Evolutionary conservation across 2,329 filamentous ascomycete species (phyloP).

Genomic region (Monosporascus sp.): DNA sequence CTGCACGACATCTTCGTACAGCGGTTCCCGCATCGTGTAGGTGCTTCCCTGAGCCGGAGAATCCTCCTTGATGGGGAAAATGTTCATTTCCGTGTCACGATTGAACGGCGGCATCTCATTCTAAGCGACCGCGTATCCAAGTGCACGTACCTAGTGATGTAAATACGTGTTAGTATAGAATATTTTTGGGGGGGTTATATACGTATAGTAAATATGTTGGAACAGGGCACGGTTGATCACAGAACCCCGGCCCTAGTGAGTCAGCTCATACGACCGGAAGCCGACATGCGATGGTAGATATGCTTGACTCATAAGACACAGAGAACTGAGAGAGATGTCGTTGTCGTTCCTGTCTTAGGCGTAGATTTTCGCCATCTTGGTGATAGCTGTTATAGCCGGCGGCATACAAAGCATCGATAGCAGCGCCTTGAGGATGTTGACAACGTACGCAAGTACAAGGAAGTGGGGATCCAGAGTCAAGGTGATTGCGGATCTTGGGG

Average conservation of each 20-base stretch:
- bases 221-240: not conserved
- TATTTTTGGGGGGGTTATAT: not conserved
- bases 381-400: too few relatives aligned
- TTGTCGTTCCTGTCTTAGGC: not conserved
- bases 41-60: constrained; percentile 45
- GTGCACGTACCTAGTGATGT: too few relatives aligned
- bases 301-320: not conserved
- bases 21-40: constrained; percentile 47
- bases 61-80: constrained; percentile 56
- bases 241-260: not conserved
- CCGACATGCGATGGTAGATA: not conserved
- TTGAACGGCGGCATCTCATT: constrained; percentile 32
- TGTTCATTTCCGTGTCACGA: constrained; percentile 48
- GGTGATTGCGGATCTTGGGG: too few relatives aligned
- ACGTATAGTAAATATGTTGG: not conserved
- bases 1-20: constrained; percentile 35
- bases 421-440: too few relatives aligned
- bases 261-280: not conserved
- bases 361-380: too few relatives aligned
- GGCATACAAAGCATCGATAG: too few relatives aligned
- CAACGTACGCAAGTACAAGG: too few relatives aligned
- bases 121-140: not conserved
- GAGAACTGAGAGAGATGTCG: not conserved
- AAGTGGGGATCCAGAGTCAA: too few relatives aligned
- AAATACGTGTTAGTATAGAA: not conserved